A percentile compares a stretch with the other conserved stretches of the same genome.
Evolutionary conservation across 176 grass and related monocot species (phyloP).

Genomic region (Carex parvula): DNA sequence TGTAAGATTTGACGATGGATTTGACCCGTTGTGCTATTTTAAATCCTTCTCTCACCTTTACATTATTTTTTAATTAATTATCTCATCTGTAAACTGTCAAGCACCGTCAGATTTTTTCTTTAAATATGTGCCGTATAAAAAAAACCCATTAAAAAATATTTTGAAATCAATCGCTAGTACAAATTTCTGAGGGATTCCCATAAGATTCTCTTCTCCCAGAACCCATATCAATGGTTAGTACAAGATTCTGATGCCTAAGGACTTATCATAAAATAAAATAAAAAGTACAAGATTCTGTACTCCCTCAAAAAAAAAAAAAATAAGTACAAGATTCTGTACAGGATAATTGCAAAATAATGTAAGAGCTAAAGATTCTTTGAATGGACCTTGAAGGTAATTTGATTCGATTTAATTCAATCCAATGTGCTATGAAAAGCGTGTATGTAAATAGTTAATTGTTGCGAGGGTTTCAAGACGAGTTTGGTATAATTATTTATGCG

Average conservation of each 20-base stretch:
- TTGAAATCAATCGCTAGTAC: background rate
- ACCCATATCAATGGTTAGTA: background rate
- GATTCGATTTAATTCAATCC: no score
- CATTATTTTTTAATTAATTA: no score
- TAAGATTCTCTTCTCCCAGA: background rate
- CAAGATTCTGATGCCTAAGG: background rate
- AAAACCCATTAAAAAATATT: background rate
- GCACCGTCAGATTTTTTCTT: background rate
- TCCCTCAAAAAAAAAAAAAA: no score
- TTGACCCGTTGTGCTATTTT: no score
- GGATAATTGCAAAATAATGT: background rate
- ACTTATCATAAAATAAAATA: no score
- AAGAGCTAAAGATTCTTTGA: background rate
- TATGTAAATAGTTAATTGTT: background rate
- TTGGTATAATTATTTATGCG: background rate
- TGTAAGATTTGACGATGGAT: no score
- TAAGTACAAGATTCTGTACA: constrained; percentile 11
- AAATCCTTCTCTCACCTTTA: no score
- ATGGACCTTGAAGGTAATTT: background rate
- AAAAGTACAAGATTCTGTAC: no score
- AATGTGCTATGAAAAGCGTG: no score
- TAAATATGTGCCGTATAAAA: background rate
- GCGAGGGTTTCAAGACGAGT: background rate
- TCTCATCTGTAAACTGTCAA: no score
- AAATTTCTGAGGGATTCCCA: background rate